Base-by-base conservation (phyloP, 2,329 filamentous ascomycete genomes). In the Diaporthe sp. region DNA sequence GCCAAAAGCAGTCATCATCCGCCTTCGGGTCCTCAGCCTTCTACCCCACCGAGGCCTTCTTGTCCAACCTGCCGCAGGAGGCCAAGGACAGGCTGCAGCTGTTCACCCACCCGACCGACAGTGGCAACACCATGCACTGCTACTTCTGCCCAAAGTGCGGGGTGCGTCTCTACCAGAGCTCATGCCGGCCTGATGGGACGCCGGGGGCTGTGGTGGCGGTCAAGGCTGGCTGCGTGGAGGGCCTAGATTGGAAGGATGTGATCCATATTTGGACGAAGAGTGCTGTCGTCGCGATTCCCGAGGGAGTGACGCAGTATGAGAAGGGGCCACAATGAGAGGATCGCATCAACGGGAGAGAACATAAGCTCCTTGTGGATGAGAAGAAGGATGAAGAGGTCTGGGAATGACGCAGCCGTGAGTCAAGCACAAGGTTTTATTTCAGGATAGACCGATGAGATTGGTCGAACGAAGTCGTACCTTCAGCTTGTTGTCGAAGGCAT, bases 151-250 rank as follows among this genome's bases (percentile, higher is more conserved):
- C 78, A 42, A 49, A 25, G 15, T 83, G 82, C 78, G 88, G 88
- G 13, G 84, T 84, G n/a, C 84, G 88, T 17, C 71, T 89, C n/a
- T 79, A 89, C 37, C 88, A 90, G 76, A 84, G 86, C 60, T 80
- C 83, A 55, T 79, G 84, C 31, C 78, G 84, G 9, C 76, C 81
- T 1, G 84, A 87, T 74, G 87, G 87, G 3, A 81, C 77, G 5
- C 80, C 83, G 6, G 80, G 83, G 34, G 44, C 80, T 0, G 85
- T 83, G 0, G 75, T 89, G 12, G 86, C 83, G 28, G 80, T 90
- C 77, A 90, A 89, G 80, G 88, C 86, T 4, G 88, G 88, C 0
- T 82, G 84, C 15, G 76, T 89, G 22, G 79, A 86, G 28, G 86
- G 84, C 0, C 78, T 89, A 42, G 81, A 83, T 42, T 86, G 86